Evolutionary conservation across 352 stramenopile genomes (phyloP).

Genomic region (Pythium rhizo-oryzae): DNA sequence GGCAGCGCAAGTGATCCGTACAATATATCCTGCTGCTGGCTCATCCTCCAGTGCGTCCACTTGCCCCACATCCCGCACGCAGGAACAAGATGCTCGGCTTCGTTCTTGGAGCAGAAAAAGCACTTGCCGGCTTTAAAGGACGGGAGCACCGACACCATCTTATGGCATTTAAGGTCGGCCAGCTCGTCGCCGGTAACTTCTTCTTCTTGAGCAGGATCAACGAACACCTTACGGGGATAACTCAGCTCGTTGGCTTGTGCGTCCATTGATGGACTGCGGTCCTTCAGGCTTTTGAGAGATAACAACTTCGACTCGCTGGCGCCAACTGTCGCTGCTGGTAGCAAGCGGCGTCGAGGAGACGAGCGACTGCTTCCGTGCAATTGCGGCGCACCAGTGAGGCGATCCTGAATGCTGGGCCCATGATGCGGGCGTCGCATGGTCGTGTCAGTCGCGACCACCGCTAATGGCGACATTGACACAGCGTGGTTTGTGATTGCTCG

Average conservation of each 20-base stretch:
- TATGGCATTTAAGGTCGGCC: slow-evolving; percentile 12
- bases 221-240: slow-evolving; percentile 4
- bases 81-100: slow-evolving; percentile 78
- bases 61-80: slow-evolving; percentile 84
- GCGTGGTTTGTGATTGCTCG: slow-evolving; percentile 24
- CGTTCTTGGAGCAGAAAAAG: slow-evolving; percentile 87
- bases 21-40: slow-evolving; percentile 57
- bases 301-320: neutral
- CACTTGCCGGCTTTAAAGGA: slow-evolving; percentile 84
- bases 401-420: neutral
- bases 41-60: slow-evolving; percentile 87
- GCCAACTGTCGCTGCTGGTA: slow-evolving; percentile 4
- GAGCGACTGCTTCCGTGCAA: slow-evolving; percentile 14
- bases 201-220: slow-evolving; percentile 12
- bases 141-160: slow-evolving; percentile 76
- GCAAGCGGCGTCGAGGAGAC: slow-evolving; percentile 13
- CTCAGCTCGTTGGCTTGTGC: neutral
- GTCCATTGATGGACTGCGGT: neutral
- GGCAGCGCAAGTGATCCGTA: slow-evolving; percentile 27
- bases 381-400: neutral
- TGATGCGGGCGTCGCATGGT: neutral
- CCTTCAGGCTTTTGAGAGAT: neutral
- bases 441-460: neutral
- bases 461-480: neutral
- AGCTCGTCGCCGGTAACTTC: neutral